These are phyloP conservation scores for Acacia crassicarpa DNA, from an alignment of 306 rosid genomes.

Conservation along the genomic window DNA sequence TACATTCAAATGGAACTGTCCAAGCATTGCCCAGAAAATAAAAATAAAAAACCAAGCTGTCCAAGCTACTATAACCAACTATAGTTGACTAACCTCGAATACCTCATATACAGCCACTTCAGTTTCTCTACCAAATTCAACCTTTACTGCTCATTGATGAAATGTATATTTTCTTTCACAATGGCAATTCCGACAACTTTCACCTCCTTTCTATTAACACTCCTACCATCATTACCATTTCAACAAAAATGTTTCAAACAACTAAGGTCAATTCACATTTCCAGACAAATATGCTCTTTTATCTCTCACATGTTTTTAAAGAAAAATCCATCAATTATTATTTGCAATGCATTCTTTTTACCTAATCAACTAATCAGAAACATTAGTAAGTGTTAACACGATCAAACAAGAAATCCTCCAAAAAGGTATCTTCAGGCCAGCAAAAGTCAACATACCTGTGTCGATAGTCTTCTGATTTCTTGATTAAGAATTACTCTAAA, in stretches of 20 bases:
- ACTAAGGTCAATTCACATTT: not conserved
- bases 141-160: not conserved
- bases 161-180: not conserved
- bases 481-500: conserved; percentile 78
- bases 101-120: not conserved
- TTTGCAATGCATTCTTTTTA: not conserved
- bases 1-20: not conserved
- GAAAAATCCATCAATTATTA: not conserved
- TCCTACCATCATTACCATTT: not conserved
- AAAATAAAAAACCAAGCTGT: not conserved
- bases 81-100: not conserved
- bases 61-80: not conserved
- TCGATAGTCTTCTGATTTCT: conserved; percentile 84
- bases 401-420: conserved; percentile 14
- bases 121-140: not conserved
- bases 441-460: conserved; percentile 63
- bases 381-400: not conserved
- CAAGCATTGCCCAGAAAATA: not conserved
- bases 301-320: not conserved
- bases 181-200: not conserved
- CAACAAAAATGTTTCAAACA: not conserved
- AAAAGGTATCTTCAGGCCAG: not conserved
- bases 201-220: not conserved
- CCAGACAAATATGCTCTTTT: not conserved
- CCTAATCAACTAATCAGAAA: not conserved